These are phyloP conservation scores for Cyanodermella asteris DNA, from an alignment of 2,329 filamentous ascomycete species.

Conservation along the genomic window DNA sequence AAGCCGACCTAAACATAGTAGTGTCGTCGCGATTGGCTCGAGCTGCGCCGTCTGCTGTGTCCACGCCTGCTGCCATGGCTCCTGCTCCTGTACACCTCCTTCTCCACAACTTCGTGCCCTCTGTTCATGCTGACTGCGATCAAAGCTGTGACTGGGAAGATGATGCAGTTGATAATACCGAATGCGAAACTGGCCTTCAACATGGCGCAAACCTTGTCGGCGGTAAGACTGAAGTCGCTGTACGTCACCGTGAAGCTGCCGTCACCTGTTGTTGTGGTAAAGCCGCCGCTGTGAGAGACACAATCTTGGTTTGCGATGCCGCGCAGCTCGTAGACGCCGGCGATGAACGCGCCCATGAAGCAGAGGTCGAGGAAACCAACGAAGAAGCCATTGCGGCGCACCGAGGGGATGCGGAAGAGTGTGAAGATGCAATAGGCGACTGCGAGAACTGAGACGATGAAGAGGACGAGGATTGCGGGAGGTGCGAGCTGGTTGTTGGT, in stretches of 20 bases:
- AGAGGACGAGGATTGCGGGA: constrained; percentile 37
- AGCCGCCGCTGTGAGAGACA: constrained; percentile 27
- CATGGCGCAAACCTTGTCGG: constrained; percentile 70
- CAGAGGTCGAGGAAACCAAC: constrained; percentile 38
- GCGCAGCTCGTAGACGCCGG: constrained; percentile 35
- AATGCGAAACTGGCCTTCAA: constrained; percentile 79
- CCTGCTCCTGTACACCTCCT: constrained; percentile 16
- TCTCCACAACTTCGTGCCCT: constrained; percentile 14
- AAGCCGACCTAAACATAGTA: too few relatives aligned
- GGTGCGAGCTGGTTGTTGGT: constrained; percentile 36
- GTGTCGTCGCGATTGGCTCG: too few relatives aligned
- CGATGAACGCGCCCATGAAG: constrained; percentile 43
- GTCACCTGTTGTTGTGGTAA: too few relatives aligned
- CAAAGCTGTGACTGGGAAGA: constrained; percentile 58
- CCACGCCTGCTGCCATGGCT: too few relatives aligned
- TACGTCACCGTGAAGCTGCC: constrained; percentile 31
- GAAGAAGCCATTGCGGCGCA: constrained; percentile 35
- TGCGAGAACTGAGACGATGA: constrained; percentile 41
- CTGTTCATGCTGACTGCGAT: constrained; percentile 33
- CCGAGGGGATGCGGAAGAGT: constrained; percentile 34
- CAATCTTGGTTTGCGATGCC: constrained; percentile 43
- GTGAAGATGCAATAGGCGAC: constrained; percentile 40
- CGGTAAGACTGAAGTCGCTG: constrained; percentile 27
- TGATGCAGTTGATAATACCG: constrained; percentile 66
- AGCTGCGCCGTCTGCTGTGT: too few relatives aligned